These are phyloP conservation scores for Penicillium sp. DNA, from an alignment of 2,329 filamentous ascomycete genomes.

Conservation along the genomic window DNA sequence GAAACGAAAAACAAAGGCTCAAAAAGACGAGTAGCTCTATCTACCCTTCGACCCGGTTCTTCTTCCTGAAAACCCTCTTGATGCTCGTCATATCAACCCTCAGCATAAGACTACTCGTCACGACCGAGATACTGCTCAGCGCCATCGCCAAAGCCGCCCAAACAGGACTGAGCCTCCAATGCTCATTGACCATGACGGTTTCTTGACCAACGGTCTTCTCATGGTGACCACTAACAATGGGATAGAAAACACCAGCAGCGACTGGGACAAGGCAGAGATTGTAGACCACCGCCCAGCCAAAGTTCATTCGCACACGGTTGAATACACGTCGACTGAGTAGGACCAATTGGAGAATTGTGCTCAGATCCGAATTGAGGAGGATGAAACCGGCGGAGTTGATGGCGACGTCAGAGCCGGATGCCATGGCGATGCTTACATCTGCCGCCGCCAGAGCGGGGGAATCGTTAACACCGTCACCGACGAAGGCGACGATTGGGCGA, in stretches of 20 bases:
- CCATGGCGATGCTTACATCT: constrained; percentile 80
- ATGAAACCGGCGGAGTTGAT: constrained; percentile 81
- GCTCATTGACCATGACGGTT: constrained; percentile 33
- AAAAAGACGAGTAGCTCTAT: background rate
- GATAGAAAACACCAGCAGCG: constrained; percentile 76
- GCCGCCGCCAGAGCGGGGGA: constrained; percentile 75
- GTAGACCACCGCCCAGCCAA: constrained; percentile 80
- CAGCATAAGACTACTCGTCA: constrained; percentile 74
- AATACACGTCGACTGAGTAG: constrained; percentile 71
- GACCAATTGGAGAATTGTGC: constrained; percentile 69
- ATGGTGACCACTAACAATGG: constrained; percentile 47
- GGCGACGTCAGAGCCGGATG: constrained; percentile 77
- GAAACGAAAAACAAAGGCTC: background rate
- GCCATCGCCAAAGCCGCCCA: constrained; percentile 95
- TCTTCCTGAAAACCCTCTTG: constrained; percentile 17
- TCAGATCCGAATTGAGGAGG: constrained; percentile 68
- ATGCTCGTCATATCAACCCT: constrained; percentile 45
- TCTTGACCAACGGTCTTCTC: constrained; percentile 33
- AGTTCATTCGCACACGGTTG: constrained; percentile 77
- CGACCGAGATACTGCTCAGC: constrained; percentile 83
- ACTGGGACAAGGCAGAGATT: constrained; percentile 76
- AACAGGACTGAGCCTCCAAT: constrained; percentile 50
- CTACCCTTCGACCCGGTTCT: constrained; percentile 3
- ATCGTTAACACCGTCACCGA: constrained; percentile 85
- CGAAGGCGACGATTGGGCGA: constrained; percentile 70